Evolutionary conservation across 2,329 filamentous ascomycete genomes (phyloP), one percentile per base, ranked within the genome.

Genomic region (Ophiognomonia clavigignenti-juglandacearum): DNA sequence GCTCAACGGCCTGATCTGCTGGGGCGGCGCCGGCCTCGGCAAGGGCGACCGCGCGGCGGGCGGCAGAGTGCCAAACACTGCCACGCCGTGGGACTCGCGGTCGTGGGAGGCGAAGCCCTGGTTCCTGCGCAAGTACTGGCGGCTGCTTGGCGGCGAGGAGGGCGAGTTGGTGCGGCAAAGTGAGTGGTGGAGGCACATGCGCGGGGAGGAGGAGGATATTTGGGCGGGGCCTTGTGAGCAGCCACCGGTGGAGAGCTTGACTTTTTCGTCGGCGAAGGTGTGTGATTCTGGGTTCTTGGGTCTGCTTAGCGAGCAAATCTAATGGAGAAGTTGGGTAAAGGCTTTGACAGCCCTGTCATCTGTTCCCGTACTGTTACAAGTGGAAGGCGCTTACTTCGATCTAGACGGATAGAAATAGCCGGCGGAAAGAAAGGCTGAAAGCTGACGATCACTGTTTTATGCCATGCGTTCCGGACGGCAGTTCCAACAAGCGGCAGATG

Each of bases 1-100:
- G 9, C 40, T 59, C 31, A 39, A 51, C 35, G 54, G 61, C 14
- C 27, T 64, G 16, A 46, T 56, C 2, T 58, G 56, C 39, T 58
- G 59, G 59, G 59, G 59, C 11, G 50, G 53, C 0, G 44, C 48
- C 2, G 51, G 54, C 11, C 36, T 53, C 2, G 38, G 45, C 2
- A 52, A 23, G 31, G 53, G 7, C 26, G 58, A 43, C 18, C 45
- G 27, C 40, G 52, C 51, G 1, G 24, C 14, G 10, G 46, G 43
- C 6, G 56, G 45, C 4, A 53, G 54, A 11, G 29, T 36, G 2
- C 24, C 44, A 19, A 53, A 52, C 1, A 50, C 50, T 4, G 59
- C 59, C n/a, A 54, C 56, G 6, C 58, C 59, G 2, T 61, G 59
- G 59, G 59, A 61, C 9, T 24, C 34, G 1, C 32, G 52, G 14